phyloP scores from a whole-genome alignment of 768 basidiomycete genomes.

The Xerocomellus chrysenteron region DNA sequence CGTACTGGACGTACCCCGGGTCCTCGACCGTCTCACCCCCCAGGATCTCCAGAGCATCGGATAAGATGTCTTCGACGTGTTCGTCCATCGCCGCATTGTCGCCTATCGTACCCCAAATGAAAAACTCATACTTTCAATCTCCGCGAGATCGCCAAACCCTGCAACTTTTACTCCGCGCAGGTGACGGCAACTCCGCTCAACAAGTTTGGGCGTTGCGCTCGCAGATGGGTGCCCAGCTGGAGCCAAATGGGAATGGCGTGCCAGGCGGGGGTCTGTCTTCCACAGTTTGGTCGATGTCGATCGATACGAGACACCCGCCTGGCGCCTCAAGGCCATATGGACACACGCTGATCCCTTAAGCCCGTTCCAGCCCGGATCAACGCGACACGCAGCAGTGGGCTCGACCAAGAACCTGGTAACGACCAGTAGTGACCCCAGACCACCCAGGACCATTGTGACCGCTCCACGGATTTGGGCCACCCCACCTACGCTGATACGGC shows the following conservation, averaged over 20 bases:
- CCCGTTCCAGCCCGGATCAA: neutral
- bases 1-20: constrained; percentile 48
- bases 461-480: neutral
- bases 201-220: neutral
- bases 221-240: too few species aligned
- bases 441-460: neutral
- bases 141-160: constrained; percentile 15
- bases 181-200: neutral
- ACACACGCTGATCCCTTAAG: neutral
- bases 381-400: neutral
- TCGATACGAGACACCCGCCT: neutral
- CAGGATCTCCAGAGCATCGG: constrained; percentile 52
- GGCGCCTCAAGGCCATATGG: neutral
- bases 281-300: too few species aligned
- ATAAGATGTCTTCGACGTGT: constrained; percentile 49
- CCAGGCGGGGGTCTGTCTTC: too few species aligned
- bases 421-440: neutral
- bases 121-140: constrained; percentile 16
- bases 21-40: constrained; percentile 44
- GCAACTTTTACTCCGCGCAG: constrained; percentile 11
- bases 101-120: neutral
- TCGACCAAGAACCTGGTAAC: neutral
- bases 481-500: constrained; percentile 9
- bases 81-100: constrained; percentile 6
- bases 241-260: too few species aligned